phyloP scores from a whole-genome alignment of 176 grass and related monocot species.

The Calamus simplicifolius region DNA sequence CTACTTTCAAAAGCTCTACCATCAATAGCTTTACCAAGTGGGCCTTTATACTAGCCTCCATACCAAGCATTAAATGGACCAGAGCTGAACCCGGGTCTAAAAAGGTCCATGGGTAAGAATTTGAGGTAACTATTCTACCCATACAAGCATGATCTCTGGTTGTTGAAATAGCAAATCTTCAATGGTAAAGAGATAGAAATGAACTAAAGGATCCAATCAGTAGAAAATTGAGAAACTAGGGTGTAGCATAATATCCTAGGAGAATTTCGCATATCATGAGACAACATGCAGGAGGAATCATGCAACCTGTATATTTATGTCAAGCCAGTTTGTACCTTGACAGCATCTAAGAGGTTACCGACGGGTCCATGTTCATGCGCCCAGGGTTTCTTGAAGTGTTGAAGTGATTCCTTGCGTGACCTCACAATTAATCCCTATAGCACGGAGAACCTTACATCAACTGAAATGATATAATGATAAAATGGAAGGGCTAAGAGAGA shows the following conservation, averaged over 20 bases:
- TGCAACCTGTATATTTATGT: not conserved
- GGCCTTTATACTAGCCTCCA: too few species aligned
- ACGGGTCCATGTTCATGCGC: slow-evolving; percentile 82
- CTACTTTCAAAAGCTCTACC: too few species aligned
- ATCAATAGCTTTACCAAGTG: too few species aligned
- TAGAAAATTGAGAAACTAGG: too few species aligned
- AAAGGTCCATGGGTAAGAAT: not conserved
- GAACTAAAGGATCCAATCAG: too few species aligned
- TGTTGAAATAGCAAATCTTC: too few species aligned
- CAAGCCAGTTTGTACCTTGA: slow-evolving; percentile 43
- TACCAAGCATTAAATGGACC: not conserved
- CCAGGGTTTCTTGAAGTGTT: slow-evolving; percentile 75
- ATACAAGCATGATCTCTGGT: too few species aligned
- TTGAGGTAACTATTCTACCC: too few species aligned
- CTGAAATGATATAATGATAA: not conserved
- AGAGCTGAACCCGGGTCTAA: not conserved
- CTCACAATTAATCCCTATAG: slow-evolving; percentile 81
- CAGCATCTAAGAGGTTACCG: slow-evolving; percentile 51
- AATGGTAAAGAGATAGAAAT: too few species aligned
- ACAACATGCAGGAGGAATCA: not conserved
- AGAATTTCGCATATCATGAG: too few species aligned
- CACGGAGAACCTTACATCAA: slow-evolving; percentile 1
- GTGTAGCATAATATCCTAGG: too few species aligned
- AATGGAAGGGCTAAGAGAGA: not conserved
- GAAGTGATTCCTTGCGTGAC: slow-evolving; percentile 61